phyloP scores from a whole-genome alignment of 345 rosid species.

The Erysimum cheiranthoides region DNA sequence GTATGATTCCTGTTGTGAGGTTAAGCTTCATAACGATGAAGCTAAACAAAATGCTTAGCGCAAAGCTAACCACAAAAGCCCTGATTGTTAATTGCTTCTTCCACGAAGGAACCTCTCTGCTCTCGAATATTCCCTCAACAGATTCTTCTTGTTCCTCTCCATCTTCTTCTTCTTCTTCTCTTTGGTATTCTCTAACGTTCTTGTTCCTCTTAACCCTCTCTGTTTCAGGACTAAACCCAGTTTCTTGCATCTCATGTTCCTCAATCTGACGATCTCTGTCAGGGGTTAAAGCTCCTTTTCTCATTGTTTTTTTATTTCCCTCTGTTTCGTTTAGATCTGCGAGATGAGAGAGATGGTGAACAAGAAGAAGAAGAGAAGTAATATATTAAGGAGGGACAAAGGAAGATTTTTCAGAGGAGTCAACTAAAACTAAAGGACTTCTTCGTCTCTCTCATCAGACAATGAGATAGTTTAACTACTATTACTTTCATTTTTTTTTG shows the following conservation, averaged over 20 bases:
- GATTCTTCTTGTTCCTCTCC: slow-evolving; percentile 37
- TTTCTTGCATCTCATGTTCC: slow-evolving; percentile 46
- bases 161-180: slow-evolving; percentile 22
- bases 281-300: slow-evolving; percentile 34
- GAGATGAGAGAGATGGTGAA: slow-evolving; percentile 22
- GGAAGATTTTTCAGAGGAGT: slow-evolving; percentile 41
- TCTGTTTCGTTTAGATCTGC: slow-evolving; percentile 37
- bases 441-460: slow-evolving; percentile 25
- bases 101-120: slow-evolving; percentile 62
- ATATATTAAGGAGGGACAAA: slow-evolving; percentile 28
- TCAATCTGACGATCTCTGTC: slow-evolving; percentile 36
- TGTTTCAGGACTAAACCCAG: slow-evolving; percentile 34
- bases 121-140: slow-evolving; percentile 58
- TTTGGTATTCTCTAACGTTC: slow-evolving; percentile 33
- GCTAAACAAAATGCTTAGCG: slow-evolving; percentile 57
- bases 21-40: slow-evolving; percentile 74
- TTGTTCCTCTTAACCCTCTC: slow-evolving; percentile 18
- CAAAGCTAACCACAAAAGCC: slow-evolving; percentile 66
- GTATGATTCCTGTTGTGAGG: slow-evolving; percentile 77
- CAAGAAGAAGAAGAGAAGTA: slow-evolving; percentile 19
- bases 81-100: slow-evolving; percentile 63
- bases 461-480: slow-evolving; percentile 42
- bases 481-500: not conserved
- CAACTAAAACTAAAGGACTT: slow-evolving; percentile 34
- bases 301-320: slow-evolving; percentile 26